Evolutionary conservation across 176 grass and related monocot genomes (phyloP), one percentile per base, ranked within the genome.

Genomic region (Otatea glauca): DNA sequence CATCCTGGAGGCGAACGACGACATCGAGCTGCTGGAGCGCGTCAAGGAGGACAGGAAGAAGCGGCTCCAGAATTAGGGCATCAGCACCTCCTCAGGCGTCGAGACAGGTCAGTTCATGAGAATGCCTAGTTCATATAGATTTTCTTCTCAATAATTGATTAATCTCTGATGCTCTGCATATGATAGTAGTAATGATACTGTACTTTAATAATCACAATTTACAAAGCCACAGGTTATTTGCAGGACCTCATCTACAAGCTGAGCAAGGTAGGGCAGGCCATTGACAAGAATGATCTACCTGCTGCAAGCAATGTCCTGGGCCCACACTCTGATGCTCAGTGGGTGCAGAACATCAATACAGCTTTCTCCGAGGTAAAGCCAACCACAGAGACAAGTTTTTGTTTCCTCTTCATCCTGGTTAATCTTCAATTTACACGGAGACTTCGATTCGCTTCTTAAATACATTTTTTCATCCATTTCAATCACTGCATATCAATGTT

Each of bases 201-300:
- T 88, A 76, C 70, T 54, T 81, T 80, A 3, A 44, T 65, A 35
- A 68, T 56, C 48, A 78, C 74, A 67, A 32, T 64, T 80, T 80
- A 80, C 66, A 29, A 82, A 43, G 1, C 76, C 68, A 84, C 89
- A 99, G 89, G 93, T n/a, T 96, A 99, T 67, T 66, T 99, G 76
- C 96, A 96, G 92, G 91, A 92, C 37, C 64, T 96, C 29, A 83
- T 99, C 55, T 99, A 99, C 88, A 99, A 96, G 87, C 59, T 94
- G 66, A 96, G 91, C 91, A 99, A 92, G 86, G 96, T 99, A 65
- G 96, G 93, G 20, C 93, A 94, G 85, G 96, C 93, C 79, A 94
- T 94, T 84, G 96, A 99, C 32, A 99, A 91, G 38, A 78, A 91
- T 51, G 91, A 94, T 67, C 84, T 96, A 37, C 42, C 88, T 48